Evolutionary conservation across 805 yeast species (phyloP).

Genomic region (Candida schatavii): DNA sequence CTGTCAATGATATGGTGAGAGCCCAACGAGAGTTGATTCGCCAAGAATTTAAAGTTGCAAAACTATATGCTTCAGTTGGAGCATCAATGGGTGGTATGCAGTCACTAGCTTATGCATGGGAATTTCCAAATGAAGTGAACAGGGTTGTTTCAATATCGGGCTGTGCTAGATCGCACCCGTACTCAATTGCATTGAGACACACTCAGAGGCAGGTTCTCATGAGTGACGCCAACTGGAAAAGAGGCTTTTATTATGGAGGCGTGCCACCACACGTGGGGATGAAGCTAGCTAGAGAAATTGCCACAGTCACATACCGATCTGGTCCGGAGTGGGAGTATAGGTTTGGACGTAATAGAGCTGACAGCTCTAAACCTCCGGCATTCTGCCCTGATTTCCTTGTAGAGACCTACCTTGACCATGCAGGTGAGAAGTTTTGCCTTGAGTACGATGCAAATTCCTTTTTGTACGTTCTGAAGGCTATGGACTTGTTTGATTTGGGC

Average conservation of each 20-base stretch:
- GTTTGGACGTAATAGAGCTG: slow-evolving; percentile 85
- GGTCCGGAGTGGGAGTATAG: slow-evolving; percentile 98
- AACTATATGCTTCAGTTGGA: slow-evolving; percentile 78
- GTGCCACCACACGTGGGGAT: slow-evolving; percentile 93
- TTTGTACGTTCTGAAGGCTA: slow-evolving; percentile 84
- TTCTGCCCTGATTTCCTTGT: slow-evolving; percentile 90
- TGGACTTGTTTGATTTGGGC: slow-evolving; percentile 90
- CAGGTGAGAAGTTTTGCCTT: slow-evolving; percentile 88
- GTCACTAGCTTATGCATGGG: slow-evolving; percentile 81
- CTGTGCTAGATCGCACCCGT: slow-evolving; percentile 92
- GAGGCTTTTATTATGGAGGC: slow-evolving; percentile 78
- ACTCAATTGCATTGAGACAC: slow-evolving; percentile 89
- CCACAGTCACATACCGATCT: slow-evolving; percentile 89
- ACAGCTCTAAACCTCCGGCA: slow-evolving; percentile 76
- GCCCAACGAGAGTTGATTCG: slow-evolving; percentile 74
- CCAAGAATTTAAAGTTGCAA: slow-evolving; percentile 58
- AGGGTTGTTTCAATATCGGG: slow-evolving; percentile 82
- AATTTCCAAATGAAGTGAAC: slow-evolving; percentile 72
- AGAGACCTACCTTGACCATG: slow-evolving; percentile 91
- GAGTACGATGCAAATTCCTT: slow-evolving; percentile 91
- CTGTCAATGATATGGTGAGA: slow-evolving; percentile 86
- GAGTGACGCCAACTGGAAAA: slow-evolving; percentile 93
- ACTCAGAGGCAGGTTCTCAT: slow-evolving; percentile 89
- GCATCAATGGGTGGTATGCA: slow-evolving; percentile 99
- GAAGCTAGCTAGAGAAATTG: slow-evolving; percentile 91